Evolutionary conservation across 345 rosid species (phyloP).

Genomic region (Sisymbrium irio): DNA sequence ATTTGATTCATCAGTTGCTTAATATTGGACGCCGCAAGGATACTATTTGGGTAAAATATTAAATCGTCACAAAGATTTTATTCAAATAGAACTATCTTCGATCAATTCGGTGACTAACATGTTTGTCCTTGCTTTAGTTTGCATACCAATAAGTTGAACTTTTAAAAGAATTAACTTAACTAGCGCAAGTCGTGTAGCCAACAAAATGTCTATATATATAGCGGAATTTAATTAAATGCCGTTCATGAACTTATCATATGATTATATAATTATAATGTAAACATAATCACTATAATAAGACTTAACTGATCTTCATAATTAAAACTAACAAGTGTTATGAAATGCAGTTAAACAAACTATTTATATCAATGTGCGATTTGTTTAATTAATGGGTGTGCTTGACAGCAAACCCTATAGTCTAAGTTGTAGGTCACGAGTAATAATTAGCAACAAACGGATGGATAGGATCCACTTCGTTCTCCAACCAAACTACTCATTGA

Average conservation of each 20-base stretch:
- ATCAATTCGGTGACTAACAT: neutral
- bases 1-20: neutral
- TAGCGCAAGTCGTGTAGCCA: neutral
- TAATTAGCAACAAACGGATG: constrained; percentile 22
- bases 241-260: constrained; percentile 12
- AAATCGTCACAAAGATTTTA: neutral
- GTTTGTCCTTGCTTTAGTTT: neutral
- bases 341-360: constrained; percentile 3
- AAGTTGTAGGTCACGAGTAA: constrained; percentile 37
- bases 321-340: constrained; percentile 13
- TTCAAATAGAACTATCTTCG: neutral
- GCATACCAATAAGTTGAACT: neutral
- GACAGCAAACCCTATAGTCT: constrained; percentile 37
- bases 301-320: constrained; percentile 1
- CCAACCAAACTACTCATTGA: constrained; percentile 21
- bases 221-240: neutral
- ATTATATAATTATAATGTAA: neutral
- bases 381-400: neutral
- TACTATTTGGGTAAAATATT: neutral
- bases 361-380: neutral
- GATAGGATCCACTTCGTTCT: constrained; percentile 15
- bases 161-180: neutral
- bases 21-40: neutral
- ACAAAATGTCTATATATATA: neutral
- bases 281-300: neutral